Evolutionary conservation across 2,329 filamentous ascomycete species (phyloP).

Genomic region (Diaporthe vexans): DNA sequence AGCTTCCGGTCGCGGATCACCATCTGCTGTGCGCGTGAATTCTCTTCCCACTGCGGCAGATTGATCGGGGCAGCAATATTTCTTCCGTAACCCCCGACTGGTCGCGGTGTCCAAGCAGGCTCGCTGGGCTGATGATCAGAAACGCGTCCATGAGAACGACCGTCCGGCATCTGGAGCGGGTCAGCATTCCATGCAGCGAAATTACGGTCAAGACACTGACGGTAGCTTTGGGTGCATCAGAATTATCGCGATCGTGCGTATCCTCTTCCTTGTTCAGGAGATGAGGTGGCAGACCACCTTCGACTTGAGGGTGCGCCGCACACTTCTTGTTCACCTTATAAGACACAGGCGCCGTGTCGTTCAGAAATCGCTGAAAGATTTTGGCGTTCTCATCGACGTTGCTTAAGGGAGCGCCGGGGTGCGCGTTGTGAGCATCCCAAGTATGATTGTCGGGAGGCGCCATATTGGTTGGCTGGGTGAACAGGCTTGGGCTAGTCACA

Average conservation of each 20-base stretch:
- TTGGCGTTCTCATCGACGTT: conserved; percentile 5
- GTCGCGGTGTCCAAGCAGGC: neutral
- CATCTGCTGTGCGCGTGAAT: neutral
- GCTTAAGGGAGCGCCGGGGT: neutral
- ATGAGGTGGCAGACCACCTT: conserved; percentile 21
- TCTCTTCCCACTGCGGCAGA: neutral
- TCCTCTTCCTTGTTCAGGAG: neutral
- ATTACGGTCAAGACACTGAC: neutral
- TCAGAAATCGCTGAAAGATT: conserved; percentile 4
- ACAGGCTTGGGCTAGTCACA: neutral
- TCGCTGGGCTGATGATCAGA: neutral
- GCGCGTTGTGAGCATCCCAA: conserved; percentile 10
- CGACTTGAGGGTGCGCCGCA: neutral
- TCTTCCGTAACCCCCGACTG: neutral
- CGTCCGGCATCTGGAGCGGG: neutral
- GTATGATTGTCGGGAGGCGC: neutral
- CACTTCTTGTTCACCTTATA: conserved; percentile 2
- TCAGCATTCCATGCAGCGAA: too few species aligned
- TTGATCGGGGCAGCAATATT: neutral
- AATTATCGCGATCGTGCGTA: neutral
- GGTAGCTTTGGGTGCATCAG: neutral
- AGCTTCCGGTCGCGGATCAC: neutral
- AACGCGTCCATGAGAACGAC: neutral
- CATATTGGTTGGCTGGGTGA: neutral
- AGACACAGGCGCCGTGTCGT: neutral